Base-by-base conservation (phyloP, 441 rosid genomes). In the Erysimum cheiri region DNA sequence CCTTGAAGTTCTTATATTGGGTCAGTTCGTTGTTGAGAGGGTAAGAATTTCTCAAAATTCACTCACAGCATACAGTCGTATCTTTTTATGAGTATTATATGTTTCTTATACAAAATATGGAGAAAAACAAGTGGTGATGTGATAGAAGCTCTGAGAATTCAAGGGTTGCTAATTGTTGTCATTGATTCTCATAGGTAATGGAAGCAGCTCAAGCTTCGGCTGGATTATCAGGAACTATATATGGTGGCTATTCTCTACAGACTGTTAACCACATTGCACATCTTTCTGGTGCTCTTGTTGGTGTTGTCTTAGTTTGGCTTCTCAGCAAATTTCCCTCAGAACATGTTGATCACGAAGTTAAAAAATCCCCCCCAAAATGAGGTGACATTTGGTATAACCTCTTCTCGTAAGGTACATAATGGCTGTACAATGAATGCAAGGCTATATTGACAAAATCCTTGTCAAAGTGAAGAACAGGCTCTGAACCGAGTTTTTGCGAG, bases 181-280 rank as follows among this genome's bases (percentile, higher is more conserved):
- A 49, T 59, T 43, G 76, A 71, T 19, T 31, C 60, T 44, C 31
- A 47, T 78, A 91, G 96, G 96, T 93, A 67, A 88, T 93, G 96
- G 97, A 93, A 74, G 98, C 98, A 63, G 93, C 98, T 44, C 94
- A 87, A 70, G 89, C 97, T 58, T 91, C 96, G 6, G 88, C 93
- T n/a, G 90, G 92, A 47, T 53, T 87, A 72, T 78, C 95, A 14
- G 83, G 88, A 55, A 56, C 82, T 37, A 78, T 80, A 33, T 74
- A 67, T 13, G 91, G 93, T 63, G 85, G 83, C 65, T 80, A 75
- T 28, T 63, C 87, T 3, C 58, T 86, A 78, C 93, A 87, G 77
- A 78, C 84, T 44, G 91, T 88, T 65, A 90, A 93, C 72, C 97
- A 88, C 78, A 80, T 87, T 65, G 97, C 93, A 0, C 98, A 93